Evolutionary conservation across 257 asterid genomes (phyloP).

Genomic region (Pogostemon cablin): DNA sequence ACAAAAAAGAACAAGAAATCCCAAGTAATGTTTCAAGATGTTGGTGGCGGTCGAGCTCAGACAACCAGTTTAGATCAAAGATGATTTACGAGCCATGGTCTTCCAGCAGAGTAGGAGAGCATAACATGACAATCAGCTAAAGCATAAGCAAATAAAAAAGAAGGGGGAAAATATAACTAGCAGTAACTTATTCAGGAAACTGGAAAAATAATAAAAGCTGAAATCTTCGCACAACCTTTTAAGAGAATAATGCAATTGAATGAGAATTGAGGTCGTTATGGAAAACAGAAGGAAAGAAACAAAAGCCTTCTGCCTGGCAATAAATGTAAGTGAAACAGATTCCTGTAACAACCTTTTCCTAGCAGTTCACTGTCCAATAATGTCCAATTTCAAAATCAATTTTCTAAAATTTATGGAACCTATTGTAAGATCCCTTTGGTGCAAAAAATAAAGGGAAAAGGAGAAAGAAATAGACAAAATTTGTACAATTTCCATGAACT

Average conservation of each 20-base stretch:
- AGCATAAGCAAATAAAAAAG: neutral
- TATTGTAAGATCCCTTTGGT: neutral
- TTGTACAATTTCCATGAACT: neutral
- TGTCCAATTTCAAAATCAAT: conserved; percentile 5
- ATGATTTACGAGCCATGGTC: neutral
- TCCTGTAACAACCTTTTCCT: neutral
- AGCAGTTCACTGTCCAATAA: neutral
- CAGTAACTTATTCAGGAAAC: neutral
- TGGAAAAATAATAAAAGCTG: neutral
- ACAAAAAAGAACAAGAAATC: neutral
- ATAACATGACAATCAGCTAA: conserved; percentile 8
- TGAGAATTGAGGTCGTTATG: neutral
- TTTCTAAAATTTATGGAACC: conserved; percentile 3
- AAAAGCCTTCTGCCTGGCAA: conserved; percentile 10
- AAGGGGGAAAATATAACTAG: neutral
- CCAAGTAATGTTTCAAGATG: neutral
- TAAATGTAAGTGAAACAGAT: neutral
- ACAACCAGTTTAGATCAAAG: neutral
- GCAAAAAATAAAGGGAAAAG: neutral
- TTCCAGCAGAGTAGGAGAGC: conserved; percentile 11
- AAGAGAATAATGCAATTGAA: conserved; percentile 4
- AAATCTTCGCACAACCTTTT: neutral
- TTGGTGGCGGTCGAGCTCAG: conserved; percentile 4
- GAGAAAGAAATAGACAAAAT: neutral
- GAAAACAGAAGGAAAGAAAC: conserved; percentile 5